phyloP scores from a whole-genome alignment of 257 asterid species.

The Penstemon davidsonii region DNA sequence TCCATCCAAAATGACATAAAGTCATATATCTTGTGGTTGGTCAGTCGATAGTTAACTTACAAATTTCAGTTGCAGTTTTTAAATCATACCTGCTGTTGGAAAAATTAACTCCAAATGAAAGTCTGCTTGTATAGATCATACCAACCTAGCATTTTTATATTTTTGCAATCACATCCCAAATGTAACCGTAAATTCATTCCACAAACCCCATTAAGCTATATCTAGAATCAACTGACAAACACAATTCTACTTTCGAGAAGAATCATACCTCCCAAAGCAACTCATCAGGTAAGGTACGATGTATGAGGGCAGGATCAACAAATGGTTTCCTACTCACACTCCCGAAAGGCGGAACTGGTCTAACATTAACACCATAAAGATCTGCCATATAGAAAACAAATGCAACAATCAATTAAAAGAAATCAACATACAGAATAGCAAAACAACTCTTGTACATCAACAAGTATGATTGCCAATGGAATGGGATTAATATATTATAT shows the following conservation, averaged over 20 bases:
- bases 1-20: not conserved
- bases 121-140: too few species aligned
- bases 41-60: not conserved
- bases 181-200: not conserved
- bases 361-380: slow-evolving; percentile 86
- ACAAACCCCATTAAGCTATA: slow-evolving; percentile 3
- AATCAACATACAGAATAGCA: not conserved
- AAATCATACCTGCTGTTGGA: too few species aligned
- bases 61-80: not conserved
- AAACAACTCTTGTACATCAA: not conserved
- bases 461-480: not conserved
- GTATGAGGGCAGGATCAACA: slow-evolving; percentile 71
- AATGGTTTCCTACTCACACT: slow-evolving; percentile 58
- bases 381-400: slow-evolving; percentile 41
- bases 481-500: not conserved
- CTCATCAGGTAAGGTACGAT: slow-evolving; percentile 85
- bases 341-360: slow-evolving; percentile 81
- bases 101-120: too few species aligned
- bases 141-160: not conserved
- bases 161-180: not conserved
- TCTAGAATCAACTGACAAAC: slow-evolving; percentile 12
- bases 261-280: slow-evolving; percentile 74
- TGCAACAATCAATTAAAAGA: slow-evolving; percentile 4
- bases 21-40: too few species aligned
- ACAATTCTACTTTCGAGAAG: not conserved